Conservation (phyloP, 257 asterid genomes). For the Anisodus acutangulus region DNA sequence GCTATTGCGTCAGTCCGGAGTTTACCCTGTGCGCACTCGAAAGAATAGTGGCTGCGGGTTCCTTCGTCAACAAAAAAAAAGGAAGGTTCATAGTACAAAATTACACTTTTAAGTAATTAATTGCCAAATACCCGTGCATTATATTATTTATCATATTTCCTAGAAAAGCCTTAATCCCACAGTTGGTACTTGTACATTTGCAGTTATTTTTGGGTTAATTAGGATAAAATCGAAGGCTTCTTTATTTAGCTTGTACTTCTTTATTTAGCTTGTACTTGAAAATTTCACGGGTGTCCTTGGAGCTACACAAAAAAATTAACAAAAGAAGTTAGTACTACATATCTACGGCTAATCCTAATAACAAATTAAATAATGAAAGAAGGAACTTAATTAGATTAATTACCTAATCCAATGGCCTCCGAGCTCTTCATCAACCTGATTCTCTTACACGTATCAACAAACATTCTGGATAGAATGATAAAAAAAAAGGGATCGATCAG, state of each 20-base stretch:
- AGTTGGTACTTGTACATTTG: not conserved
- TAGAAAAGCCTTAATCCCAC: not conserved
- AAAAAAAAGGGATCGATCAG: not conserved
- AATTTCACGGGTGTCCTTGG: conserved; percentile 21
- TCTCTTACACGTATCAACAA: conserved; percentile 82
- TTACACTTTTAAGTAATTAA: not conserved
- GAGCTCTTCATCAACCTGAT: conserved; percentile 79
- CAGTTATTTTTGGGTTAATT: not conserved
- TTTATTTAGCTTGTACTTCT: not conserved
- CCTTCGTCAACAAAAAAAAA: no score
- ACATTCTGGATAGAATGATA: conserved; percentile 54
- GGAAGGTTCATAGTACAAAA: not conserved
- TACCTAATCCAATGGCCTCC: conserved; percentile 47
- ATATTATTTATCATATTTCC: not conserved
- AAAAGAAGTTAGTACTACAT: not conserved
- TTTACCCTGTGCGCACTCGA: no score
- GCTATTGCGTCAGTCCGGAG: no score
- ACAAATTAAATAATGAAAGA: not conserved
- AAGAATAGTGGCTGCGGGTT: no score
- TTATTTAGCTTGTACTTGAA: not conserved
- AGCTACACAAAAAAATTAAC: conserved; percentile 21
- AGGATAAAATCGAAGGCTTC: not conserved
- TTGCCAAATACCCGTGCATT: not conserved
- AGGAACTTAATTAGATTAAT: not conserved
- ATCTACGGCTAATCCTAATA: not conserved